Base-by-base conservation (phyloP, 495 filamentous ascomycete species). In the Pyrenopolyporus hunteri region DNA sequence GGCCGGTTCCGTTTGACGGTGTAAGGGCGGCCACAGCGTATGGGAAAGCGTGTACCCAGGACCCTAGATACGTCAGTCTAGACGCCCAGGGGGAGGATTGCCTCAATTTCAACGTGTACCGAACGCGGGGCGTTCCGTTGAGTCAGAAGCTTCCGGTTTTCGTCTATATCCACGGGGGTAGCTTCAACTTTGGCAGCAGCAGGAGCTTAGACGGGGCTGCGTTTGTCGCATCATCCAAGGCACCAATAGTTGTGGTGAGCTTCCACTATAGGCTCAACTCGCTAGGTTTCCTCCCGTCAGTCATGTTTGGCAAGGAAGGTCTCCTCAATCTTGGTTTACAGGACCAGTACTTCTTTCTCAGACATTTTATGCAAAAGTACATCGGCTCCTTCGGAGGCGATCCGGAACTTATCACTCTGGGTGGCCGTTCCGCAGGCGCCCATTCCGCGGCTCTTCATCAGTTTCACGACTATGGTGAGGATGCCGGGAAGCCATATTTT, bases 241-340 rank as follows among this genome's bases (percentile, higher is more conserved):
- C 62, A 48, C 81, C 44, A 53, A 75, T 86, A 42, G 76, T 90
- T 14, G 69, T 83, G 9, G 76, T 89, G 14, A 83, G 82, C 68
- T 85, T 87, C 49, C 85, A 85, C 63, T 91, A 91, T 59, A 81
- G 87, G 3, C 73, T 89, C 13, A 84, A 83, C 22, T 75, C 86
- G 0, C 78, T 90, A 26, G 87, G 87, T 1, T 90, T 88, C 66
- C 69, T 89, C 17, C 78, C 84, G 25, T 86, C 82, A 0, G 70
- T 57, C 0, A 47, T 82, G 13, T 78, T 78, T 29, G 76, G 79
- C 4, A 76, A 83, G 40, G 81, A 84, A n/a, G 82, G 82, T 0
- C 43, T 80, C 4, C 77, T 87, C 22, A 90, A 90, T 63, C 71
- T 87, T 35, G 87, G 87, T 0, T 76, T 90, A 59, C 82, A 82